A percentile compares a stretch with the other conserved stretches of the same genome.
Conservation (phyloP, 495 filamentous ascomycete species). For the Astrothelium macrocarpum region DNA sequence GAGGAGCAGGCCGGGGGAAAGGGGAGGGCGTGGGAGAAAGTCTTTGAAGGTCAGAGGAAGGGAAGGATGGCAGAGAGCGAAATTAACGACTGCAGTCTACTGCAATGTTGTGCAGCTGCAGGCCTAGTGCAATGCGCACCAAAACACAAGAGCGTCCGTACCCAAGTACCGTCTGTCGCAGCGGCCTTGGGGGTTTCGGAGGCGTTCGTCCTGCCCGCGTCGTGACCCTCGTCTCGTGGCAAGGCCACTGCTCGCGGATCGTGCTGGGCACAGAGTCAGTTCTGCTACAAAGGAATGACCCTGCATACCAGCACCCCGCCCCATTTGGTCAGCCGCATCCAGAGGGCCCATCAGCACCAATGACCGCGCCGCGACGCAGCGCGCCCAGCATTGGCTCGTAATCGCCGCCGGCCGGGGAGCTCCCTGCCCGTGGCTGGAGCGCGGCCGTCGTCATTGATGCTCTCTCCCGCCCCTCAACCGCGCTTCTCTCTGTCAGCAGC, state of each 20-base stretch:
- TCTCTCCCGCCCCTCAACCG: slow-evolving; percentile 1
- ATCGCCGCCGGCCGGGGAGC: not conserved
- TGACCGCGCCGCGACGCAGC: not conserved
- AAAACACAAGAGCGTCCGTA: not conserved
- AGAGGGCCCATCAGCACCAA: not conserved
- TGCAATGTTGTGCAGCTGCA: slow-evolving; percentile 8
- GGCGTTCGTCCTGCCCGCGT: not conserved
- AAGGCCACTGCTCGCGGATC: slow-evolving; percentile 1
- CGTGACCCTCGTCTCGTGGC: not conserved
- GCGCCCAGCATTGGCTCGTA: not conserved
- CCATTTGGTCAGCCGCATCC: slow-evolving; percentile 7
- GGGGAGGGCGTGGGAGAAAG: not conserved
- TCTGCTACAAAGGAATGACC: slow-evolving; percentile 7
- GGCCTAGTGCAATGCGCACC: not conserved
- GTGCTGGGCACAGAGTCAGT: slow-evolving; percentile 4
- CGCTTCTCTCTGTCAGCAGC: no score
- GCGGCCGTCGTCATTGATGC: not conserved
- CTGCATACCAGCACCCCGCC: slow-evolving; percentile 4
- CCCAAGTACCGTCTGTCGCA: not conserved
- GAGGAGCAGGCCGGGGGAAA: not conserved
- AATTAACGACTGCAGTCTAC: slow-evolving; percentile 8
- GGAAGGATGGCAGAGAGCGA: slow-evolving; percentile 3
- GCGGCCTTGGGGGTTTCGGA: no score
- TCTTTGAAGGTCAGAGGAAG: not conserved
- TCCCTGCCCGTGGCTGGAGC: not conserved